A percentile compares a stretch with the other conserved stretches of the same genome.
phyloP scores from a whole-genome alignment of 139 green algal species.

The Pleodorina starrii region DNA sequence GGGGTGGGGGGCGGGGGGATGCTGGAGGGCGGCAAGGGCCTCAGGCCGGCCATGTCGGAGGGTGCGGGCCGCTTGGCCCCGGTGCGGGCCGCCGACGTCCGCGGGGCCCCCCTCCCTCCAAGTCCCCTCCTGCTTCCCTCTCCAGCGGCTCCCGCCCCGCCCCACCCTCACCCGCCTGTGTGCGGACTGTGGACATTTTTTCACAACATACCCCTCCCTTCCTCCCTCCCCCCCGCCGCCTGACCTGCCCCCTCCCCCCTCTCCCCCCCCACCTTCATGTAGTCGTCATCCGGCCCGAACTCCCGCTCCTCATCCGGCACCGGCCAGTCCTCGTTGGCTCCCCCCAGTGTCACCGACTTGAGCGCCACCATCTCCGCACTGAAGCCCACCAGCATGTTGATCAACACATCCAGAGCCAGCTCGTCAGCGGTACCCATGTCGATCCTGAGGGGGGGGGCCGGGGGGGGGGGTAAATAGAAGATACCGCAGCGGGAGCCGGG shows the following conservation, averaged over 20 bases:
- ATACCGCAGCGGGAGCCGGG: too few relatives aligned
- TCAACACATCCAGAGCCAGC: slow-evolving; percentile 89
- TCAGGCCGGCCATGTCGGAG: not conserved
- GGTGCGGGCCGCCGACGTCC: too few relatives aligned
- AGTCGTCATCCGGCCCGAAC: not conserved
- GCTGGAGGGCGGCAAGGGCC: slow-evolving; percentile 14
- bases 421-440: slow-evolving; percentile 93
- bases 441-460: slow-evolving; percentile 62
- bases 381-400: slow-evolving; percentile 89
- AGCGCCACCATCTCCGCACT: slow-evolving; percentile 80
- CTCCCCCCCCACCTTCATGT: slow-evolving; percentile 48
- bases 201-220: too few relatives aligned
- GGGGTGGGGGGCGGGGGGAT: slow-evolving; percentile 59
- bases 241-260: too few relatives aligned
- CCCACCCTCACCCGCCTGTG: too few relatives aligned
- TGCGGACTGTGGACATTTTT: not conserved
- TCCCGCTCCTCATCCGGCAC: slow-evolving; percentile 53
- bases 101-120: too few relatives aligned
- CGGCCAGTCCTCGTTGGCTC: slow-evolving; percentile 79
- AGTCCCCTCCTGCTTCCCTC: too few relatives aligned
- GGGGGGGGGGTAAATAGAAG: too few relatives aligned
- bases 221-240: too few relatives aligned
- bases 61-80: too few relatives aligned
- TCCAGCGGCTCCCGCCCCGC: too few relatives aligned
- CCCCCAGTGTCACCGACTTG: slow-evolving; percentile 73